Evolutionary conservation across 2,329 filamentous ascomycete genomes (phyloP), one percentile per base, ranked within the genome.

Genomic region (Pseudocercospora pini-densiflorae): DNA sequence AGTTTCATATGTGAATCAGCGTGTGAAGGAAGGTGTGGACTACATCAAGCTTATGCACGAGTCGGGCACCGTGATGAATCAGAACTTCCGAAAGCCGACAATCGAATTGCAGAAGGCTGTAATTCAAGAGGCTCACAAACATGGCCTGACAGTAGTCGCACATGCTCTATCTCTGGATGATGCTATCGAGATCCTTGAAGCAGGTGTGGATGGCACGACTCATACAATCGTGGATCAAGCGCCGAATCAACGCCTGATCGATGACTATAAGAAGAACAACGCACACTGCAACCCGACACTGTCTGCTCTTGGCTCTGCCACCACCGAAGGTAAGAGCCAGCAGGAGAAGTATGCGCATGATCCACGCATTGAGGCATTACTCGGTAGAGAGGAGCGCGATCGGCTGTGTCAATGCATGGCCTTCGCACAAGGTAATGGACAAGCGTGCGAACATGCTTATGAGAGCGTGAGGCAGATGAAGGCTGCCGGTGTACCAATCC

Each of bases 1-100:
- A 1, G 68, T 78, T 1, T 71, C 77, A 16, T 85, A 81, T 65
- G 73, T 85, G 2, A 74, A 78, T 12, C 78, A 80, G 66, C 78
- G 78, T 1, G 67, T 79, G 10, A 74, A 73, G 10, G 81, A 84
- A 62, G 76, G 76, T 68, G 81, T 80, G 1, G 80, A 84, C 65
- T 85, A 84, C 73, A 82, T 85, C 71, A 86, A 85, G 70, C 73
- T 85, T 57, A 83, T 86, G 78, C 82, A 85, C 68, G 84, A 86
- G 68, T 79, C 77, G 60, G 84, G 84, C 2, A 76, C 71, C 7
- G 72, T 76, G 8, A 64, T 66, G 57, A 55, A 51, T 6, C 16
- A 33, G n/a, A 36, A 55, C 10, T 65, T 65, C 49, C 43, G 70
- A 4, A 75, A 81, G 36, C 83, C 83, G 0, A 76, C 78, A 0